A percentile compares a stretch with the other conserved stretches of the same genome.
phyloP scores from a whole-genome alignment of 257 asterid genomes.

The Salvia rosmarinus region DNA sequence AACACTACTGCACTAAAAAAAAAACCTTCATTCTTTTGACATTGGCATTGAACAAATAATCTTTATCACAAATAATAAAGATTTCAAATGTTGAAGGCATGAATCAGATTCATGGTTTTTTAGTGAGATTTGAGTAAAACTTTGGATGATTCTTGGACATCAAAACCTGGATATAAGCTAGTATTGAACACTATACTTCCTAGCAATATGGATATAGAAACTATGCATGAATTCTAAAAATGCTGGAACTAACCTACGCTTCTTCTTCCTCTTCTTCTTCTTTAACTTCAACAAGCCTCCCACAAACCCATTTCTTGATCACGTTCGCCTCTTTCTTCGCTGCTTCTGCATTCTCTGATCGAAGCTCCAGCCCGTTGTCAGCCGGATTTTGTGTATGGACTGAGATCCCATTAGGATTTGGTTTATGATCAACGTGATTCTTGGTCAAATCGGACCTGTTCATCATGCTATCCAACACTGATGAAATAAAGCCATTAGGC shows the following conservation, averaged over 20 bases:
- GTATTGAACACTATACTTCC: conserved; percentile 39
- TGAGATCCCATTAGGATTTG: conserved; percentile 37
- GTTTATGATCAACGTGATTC: conserved; percentile 27
- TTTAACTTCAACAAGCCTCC: conserved; percentile 73
- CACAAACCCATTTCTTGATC: conserved; percentile 82
- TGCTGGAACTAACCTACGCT: conserved; percentile 46
- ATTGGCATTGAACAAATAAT: too few relatives aligned
- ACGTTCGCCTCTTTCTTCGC: conserved; percentile 20
- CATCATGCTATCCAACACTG: conserved; percentile 25
- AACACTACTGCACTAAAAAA: too few relatives aligned
- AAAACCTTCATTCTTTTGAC: too few relatives aligned
- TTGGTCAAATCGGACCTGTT: conserved; percentile 28
- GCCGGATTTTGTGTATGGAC: conserved; percentile 25
- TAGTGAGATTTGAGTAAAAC: conserved; percentile 8
- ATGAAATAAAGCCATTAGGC: conserved; percentile 37
- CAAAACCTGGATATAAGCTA: conserved; percentile 38
- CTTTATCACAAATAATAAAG: too few relatives aligned
- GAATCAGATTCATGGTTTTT: not conserved
- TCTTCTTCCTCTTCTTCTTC: conserved; percentile 36
- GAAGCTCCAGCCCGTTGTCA: conserved; percentile 32
- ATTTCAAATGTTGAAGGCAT: not conserved
- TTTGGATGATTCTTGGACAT: conserved; percentile 20
- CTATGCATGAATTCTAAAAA: conserved; percentile 20
- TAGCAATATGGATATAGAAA: conserved; percentile 27
- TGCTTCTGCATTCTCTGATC: conserved; percentile 27